phyloP scores from a whole-genome alignment of 2,329 filamentous ascomycete species.

The Thielaviopsis populi region DNA sequence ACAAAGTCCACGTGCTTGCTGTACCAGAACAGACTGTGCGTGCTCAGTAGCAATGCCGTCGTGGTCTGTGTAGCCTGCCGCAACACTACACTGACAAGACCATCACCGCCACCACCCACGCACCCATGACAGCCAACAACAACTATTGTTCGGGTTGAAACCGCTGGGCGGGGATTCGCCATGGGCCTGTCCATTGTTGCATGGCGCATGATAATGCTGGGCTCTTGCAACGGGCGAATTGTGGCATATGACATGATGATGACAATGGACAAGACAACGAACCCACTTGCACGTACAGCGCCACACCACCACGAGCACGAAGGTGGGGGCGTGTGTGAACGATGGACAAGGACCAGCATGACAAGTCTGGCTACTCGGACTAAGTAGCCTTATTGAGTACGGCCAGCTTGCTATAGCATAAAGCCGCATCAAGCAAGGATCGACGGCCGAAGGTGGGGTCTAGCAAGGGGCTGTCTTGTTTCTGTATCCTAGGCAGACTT shows the following conservation, averaged over 20 bases:
- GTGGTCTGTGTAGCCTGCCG: background rate
- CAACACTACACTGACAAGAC: background rate
- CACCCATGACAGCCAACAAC: background rate
- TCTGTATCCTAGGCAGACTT: background rate
- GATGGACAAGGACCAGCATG: background rate
- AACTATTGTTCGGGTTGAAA: too few species aligned
- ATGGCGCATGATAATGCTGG: too few species aligned
- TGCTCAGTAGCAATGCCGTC: background rate
- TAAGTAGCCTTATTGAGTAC: background rate
- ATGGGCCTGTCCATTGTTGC: too few species aligned
- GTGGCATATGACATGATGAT: background rate
- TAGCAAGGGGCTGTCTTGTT: background rate
- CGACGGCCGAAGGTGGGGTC: background rate
- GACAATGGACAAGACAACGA: background rate
- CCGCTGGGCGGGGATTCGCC: too few species aligned
- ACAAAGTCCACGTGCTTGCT: background rate
- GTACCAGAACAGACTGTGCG: background rate
- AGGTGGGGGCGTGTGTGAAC: background rate
- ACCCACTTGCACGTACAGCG: background rate
- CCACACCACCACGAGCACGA: background rate
- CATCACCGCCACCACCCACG: background rate
- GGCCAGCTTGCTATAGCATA: background rate
- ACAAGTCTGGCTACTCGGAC: background rate
- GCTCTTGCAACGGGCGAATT: too few species aligned
- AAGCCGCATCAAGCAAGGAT: slow-evolving; percentile 4